Percentiles rank a stretch among this genome's conserved stretches.
Evolutionary conservation across 2,329 filamentous ascomycete species (phyloP).

Genomic region (Fusarium miscanthi): DNA sequence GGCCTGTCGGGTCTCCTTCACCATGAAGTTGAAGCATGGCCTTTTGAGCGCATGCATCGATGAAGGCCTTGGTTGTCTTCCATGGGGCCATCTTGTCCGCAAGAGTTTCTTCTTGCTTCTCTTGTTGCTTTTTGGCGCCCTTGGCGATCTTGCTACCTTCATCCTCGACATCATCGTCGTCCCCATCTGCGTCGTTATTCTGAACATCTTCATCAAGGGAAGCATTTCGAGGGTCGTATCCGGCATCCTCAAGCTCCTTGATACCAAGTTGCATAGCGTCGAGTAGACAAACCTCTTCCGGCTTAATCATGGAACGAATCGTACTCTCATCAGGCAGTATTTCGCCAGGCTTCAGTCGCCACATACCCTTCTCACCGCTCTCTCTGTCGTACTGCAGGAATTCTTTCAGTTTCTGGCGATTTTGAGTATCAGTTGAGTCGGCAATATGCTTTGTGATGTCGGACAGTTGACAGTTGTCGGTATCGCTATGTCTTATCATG

Average conservation of each 20-base stretch:
- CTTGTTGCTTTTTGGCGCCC: conserved; percentile 55
- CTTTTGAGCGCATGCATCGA: conserved; percentile 92
- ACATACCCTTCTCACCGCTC: conserved; percentile 74
- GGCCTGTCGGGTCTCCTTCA: conserved; percentile 92
- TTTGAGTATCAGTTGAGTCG: conserved; percentile 93
- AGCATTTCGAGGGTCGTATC: conserved; percentile 76
- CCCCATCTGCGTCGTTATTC: conserved; percentile 72
- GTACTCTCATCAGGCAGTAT: conserved; percentile 81
- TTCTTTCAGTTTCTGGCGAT: conserved; percentile 95
- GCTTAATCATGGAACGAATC: conserved; percentile 89
- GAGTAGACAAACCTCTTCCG: conserved; percentile 92
- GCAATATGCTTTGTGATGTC: conserved; percentile 93
- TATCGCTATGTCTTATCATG: conserved; percentile 80
- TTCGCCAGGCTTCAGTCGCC: conserved; percentile 81
- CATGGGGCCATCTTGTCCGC: conserved; percentile 93
- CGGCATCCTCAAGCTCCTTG: conserved; percentile 90
- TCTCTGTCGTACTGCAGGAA: conserved; percentile 93
- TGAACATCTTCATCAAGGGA: conserved; percentile 72
- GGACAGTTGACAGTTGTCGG: conserved; percentile 76
- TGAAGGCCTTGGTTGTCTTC: conserved; percentile 96
- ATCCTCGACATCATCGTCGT: conserved; percentile 60
- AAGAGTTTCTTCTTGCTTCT: conserved; percentile 74
- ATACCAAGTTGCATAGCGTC: conserved; percentile 97
- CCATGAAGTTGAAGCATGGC: conserved; percentile 97
- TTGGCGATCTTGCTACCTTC: conserved; percentile 55